Evolutionary conservation across 2,329 filamentous ascomycete genomes (phyloP), one percentile per base, ranked within the genome.

Genomic region (Sclerotiophoma versabilis): DNA sequence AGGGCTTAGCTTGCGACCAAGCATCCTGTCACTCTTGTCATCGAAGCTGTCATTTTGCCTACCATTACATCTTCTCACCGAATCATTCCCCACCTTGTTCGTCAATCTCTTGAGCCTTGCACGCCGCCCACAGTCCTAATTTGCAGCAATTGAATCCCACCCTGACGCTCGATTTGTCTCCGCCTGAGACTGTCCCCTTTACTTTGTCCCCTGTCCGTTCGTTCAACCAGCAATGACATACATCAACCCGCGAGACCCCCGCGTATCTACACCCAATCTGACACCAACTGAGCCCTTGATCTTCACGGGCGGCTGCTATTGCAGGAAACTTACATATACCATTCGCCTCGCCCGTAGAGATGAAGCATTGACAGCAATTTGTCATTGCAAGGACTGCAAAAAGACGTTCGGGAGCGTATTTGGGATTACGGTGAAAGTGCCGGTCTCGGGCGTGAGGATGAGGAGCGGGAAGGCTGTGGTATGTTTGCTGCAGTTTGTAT

Each of bases 351-450:
- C 65, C 2, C 77, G 78, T 7, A 72, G 75, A 5, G 76, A 79
- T 7, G 75, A 83, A 20, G 81, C 81, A 2, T 71, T 81, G 19
- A 83, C 81, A 1, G 81, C 76, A 9, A 62, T 84, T 14, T 84
- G 82, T 58, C 81, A 84, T 64, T 84, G 82, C 62, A 58, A 66
- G 15, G 82, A 79, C 62, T 84, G 82, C 72, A 84, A 81, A 66
- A 81, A 81, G 75, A 81, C 80, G 27, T 82, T 81, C 42, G 80
- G 81, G 7, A 74, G 77, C 23, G 78, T 80, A 43, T 83, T 80
- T 63, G 81, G 82, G 12, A 70, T 84, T 14, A 84, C 82, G 1
- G 77, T 79, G 3, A 83, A 82, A 64, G 71, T 84, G 7, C 76
- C 81, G 14, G 73, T 77, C 20, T 73, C 78, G 3, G 58, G 77